Evolutionary conservation across 192 early-diverging fungal species (phyloP), one percentile per base, ranked within the genome.

Genomic region (Geranomyces variabilis): DNA sequence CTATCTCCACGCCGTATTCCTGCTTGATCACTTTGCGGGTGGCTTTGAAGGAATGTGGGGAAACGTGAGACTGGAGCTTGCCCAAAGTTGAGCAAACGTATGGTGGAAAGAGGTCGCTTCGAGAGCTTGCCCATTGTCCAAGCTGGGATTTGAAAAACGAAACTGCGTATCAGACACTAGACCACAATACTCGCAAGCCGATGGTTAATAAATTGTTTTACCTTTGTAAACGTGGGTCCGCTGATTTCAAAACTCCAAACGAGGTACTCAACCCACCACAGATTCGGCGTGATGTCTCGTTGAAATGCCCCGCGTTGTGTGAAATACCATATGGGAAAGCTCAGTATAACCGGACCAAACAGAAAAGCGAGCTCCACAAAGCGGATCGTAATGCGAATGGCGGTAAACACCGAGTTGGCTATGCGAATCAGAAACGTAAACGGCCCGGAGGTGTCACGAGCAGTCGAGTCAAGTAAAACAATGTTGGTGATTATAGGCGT

Each of bases 181-280:
- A n/a, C n/a, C n/a, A n/a, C n/a, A n/a, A n/a, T n/a, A n/a, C n/a
- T n/a, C n/a, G n/a, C n/a, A n/a, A n/a, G n/a, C n/a, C n/a, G n/a
- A n/a, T n/a, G n/a, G n/a, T n/a, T n/a, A 41, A 41, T 41, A 41
- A 41, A 3, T 10, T 3, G 7, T 7, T 48, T 48, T 75, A 89
- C 89, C 85, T 99, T 99, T 66, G 96, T 94, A 80, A 97, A 99
- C 12, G 97, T 94, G 12, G 97, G 95, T 0, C 97, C 97, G 13
- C 93, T 93, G 22, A 78, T 55, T 60, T 94, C 93, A 87, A 96
- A 91, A 58, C 90, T 88, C 57, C 61, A 82, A 47, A 94, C 88
- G 21, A 97, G 62, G 17, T 92, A 80, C 30, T 81, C 73, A 75
- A 95, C 92, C 94, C 96, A 99, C 92, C 91, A 94, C 1, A 96